These are phyloP conservation scores for Trichoderma lentiforme DNA, from an alignment of 2,329 filamentous ascomycete genomes.

Conservation along the genomic window DNA sequence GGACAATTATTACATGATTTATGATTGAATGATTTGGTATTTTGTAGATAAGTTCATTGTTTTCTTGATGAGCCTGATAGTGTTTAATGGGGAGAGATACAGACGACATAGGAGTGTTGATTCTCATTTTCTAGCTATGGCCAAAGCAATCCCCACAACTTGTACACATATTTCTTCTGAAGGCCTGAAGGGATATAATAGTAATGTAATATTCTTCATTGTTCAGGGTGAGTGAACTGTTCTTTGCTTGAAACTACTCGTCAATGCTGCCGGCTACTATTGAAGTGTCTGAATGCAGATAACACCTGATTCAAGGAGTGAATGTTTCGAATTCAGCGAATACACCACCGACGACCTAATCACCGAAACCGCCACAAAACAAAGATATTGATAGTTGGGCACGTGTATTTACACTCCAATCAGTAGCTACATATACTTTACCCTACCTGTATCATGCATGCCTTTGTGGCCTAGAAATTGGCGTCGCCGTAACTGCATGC, in stretches of 20 bases:
- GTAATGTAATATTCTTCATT: background rate
- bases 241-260: background rate
- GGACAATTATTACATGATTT: background rate
- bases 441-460: background rate
- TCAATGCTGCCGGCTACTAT: background rate
- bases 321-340: background rate
- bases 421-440: background rate
- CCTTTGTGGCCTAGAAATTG: background rate
- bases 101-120: background rate
- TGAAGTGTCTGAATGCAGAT: background rate
- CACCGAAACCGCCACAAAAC: background rate
- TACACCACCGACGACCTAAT: background rate
- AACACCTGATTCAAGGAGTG: background rate
- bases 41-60: background rate
- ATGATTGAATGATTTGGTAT: background rate
- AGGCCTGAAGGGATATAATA: background rate
- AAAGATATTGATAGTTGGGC: background rate
- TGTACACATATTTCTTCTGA: background rate
- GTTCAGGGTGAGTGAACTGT: accelerated
- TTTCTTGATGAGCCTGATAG: background rate
- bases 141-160: background rate
- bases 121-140: background rate
- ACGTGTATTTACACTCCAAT: background rate
- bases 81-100: background rate
- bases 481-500: background rate